A percentile compares a stretch with the other conserved stretches of the same genome.
These are phyloP conservation scores for Trichoderma gracile DNA, from an alignment of 2,329 filamentous ascomycete genomes.

Conservation along the genomic window DNA sequence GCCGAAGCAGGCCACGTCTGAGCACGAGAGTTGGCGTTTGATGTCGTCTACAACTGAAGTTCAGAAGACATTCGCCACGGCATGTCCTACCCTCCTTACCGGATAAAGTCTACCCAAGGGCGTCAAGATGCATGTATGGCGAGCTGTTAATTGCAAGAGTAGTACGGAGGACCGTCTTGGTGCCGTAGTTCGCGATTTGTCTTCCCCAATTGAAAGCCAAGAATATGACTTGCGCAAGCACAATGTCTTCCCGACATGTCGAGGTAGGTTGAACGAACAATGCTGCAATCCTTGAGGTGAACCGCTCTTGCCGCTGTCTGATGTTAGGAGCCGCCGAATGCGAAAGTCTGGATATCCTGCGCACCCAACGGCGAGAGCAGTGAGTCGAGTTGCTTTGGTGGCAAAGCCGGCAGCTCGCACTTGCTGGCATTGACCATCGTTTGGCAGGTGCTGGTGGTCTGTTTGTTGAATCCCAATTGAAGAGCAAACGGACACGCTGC, in stretches of 20 bases:
- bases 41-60: not conserved
- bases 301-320: no score
- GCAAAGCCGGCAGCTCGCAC: not conserved
- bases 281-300: no score
- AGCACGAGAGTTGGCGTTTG: not conserved
- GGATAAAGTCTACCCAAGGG: not conserved
- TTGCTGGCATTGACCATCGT: not conserved
- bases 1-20: not conserved
- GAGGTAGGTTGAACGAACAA: not conserved
- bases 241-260: not conserved
- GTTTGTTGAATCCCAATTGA: not conserved
- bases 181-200: no score
- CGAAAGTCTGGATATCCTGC: not conserved
- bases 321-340: not conserved
- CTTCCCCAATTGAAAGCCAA: no score
- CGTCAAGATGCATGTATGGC: not conserved
- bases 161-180: no score
- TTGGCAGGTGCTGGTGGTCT: not conserved
- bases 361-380: not conserved
- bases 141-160: no score
- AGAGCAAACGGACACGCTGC: constrained; percentile 5
- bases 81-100: not conserved
- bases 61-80: not conserved
- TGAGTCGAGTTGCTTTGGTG: not conserved
- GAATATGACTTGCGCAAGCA: not conserved